Evolutionary conservation across 257 asterid species (phyloP), one percentile per base, ranked within the genome.

Genomic region (Solanum microdontum): DNA sequence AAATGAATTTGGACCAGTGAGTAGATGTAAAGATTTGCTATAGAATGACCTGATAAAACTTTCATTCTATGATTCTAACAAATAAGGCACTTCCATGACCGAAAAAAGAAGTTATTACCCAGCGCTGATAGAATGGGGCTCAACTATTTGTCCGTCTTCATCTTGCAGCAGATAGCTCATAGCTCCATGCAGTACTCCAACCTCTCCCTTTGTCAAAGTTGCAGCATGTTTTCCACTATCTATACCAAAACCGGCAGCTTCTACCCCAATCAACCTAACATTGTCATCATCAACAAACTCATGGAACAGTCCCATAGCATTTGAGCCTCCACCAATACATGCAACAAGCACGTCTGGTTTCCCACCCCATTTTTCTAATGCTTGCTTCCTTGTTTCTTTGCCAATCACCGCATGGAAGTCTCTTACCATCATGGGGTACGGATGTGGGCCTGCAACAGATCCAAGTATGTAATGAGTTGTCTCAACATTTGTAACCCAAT

Each of bases 161-260:
- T 97, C 99, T 90, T 97, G 99, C 92, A 97, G 86, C 93, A 97
- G 90, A 88, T 97, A 97, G 90, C 99, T 97, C 99, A 97, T 94
- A 84, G 99, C 98, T 88, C 99, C 99, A 43, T 97, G 99, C 87
- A 95, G 87, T 55, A 97, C 98, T 55, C 99, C 99, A 28, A 97
- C 93, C 91, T 97, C 98, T 87, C 99, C 99, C 89, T 90, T 93
- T 26, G 98, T 93, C 92, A 97, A 87, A 17, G 99, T 97, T 77
- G 99, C 98, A 23, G 99, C 98, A 92, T 97, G 99, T 91, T 95
- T 97, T 60, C 98, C 98, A 73, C 98, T 97, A 82, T 97, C 99
- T 45, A 97, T n/a, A 79, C 99, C 99, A 86, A 93, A 94, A 84
- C 99, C 99, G 21, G 97, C 99, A 85, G 99, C 99, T 90, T 97